Base-by-base conservation (phyloP, 495 filamentous ascomycete species). In the Penicillium atrosanguineum region DNA sequence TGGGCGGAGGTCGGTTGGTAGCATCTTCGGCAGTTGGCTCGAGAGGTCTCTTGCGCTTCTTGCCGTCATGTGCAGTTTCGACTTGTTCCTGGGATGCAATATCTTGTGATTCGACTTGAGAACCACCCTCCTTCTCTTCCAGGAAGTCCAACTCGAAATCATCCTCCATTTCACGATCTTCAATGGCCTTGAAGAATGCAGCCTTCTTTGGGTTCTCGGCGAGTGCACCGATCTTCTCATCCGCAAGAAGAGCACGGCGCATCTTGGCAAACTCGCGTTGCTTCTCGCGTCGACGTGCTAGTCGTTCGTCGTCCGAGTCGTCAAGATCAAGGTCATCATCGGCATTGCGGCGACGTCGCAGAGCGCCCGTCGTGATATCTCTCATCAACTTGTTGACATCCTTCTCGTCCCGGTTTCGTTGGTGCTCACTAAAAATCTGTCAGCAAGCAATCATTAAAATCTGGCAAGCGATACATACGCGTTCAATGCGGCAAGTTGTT, bases 261-360 rank as follows among this genome's bases (percentile, higher is more conserved):
- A 96, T 95, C 70, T 88, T 89, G 20, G 90, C 88, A 68, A 95
- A 93, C 60, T 97, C 88, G 50, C 84, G 76, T 41, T 93, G 85
- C 70, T 95, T 97, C 72, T 85, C 81, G 7, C 91, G 82, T 28
- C 88, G 84, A 40, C 86, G 82, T 25, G 89, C 85, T 60, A 88
- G 81, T 2, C 80, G 85, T 44, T 89, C 89, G 62, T 97, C 93
- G 38, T 95, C 91, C 5, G 87, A 88, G 63, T 96, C 92, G 9
- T 87, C 89, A 19, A 96, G 80, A 55, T 95, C 90, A 44, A 87
- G 76, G 41, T 88, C 83, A 64, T 87, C 87, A 54, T 87, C 84
- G 21, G 79, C 83, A 45, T 82, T 85, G 40, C 87, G 81, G 60
- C 91, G 89, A 42, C 89, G 87, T 8, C 94, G 86, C 16, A 97